Conservation (phyloP, 2,329 filamentous ascomycete species). For the Metarhizium humberi region DNA sequence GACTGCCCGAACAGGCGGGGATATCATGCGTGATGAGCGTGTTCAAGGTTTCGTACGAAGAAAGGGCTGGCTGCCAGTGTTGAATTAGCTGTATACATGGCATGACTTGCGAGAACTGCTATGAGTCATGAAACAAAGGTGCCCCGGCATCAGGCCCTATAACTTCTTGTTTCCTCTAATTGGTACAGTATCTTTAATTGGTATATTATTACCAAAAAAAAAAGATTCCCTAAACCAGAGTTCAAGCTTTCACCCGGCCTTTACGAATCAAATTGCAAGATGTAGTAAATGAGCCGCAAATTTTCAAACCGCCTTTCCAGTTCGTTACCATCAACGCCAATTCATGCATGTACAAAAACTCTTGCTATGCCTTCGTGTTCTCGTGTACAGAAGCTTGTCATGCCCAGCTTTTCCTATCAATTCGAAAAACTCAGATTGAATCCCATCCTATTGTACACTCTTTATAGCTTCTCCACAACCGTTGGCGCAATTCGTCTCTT, state of each 20-base stretch:
- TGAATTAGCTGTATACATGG: constrained; percentile 20
- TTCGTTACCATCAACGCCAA: constrained; percentile 17
- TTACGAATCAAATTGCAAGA: neutral
- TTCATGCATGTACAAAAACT: constrained; percentile 17
- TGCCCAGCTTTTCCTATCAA: neutral
- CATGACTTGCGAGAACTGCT: neutral
- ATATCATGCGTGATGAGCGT: constrained; percentile 53
- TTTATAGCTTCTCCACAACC: constrained; percentile 28
- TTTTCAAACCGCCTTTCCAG: constrained; percentile 2
- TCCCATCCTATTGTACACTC: neutral
- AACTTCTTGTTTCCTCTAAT: neutral
- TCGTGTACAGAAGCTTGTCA: neutral
- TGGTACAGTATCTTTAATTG: neutral
- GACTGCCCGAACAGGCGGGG: constrained; percentile 48
- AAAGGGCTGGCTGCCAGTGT: constrained; percentile 47
- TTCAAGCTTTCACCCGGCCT: neutral
- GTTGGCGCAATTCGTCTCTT: constrained; percentile 64
- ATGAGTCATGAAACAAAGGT: neutral
- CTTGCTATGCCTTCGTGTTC: neutral
- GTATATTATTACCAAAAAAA: neutral
- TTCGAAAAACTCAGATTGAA: neutral
- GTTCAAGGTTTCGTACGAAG: constrained; percentile 46
- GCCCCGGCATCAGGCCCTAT: neutral
- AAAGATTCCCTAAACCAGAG: neutral
- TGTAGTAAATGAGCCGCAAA: neutral